These are phyloP conservation scores for Starmerella floricola DNA, from an alignment of 805 yeast genomes.

Conservation along the genomic window DNA sequence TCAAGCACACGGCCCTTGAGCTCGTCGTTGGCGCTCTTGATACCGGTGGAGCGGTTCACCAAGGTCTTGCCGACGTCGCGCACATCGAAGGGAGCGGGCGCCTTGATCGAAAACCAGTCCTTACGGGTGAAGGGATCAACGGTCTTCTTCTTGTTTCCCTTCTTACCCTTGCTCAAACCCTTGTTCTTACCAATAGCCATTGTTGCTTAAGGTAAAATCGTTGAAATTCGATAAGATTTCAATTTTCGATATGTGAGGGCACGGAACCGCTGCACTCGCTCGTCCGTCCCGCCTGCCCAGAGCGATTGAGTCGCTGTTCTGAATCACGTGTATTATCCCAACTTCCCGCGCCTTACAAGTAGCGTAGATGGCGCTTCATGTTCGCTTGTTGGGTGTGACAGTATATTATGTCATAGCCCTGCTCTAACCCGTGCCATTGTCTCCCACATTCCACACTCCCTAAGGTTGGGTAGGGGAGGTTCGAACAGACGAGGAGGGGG, in stretches of 20 bases:
- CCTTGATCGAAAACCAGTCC: conserved; percentile 98
- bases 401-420: too few relatives aligned
- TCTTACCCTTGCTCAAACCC: conserved; percentile 77
- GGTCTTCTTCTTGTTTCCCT: conserved; percentile 98
- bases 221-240: conserved; percentile 3
- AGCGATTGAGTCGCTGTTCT: not conserved
- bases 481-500: too few relatives aligned
- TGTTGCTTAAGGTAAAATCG: conserved; percentile 11
- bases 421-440: too few relatives aligned
- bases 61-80: conserved; percentile 98
- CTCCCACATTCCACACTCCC: too few relatives aligned
- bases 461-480: too few relatives aligned
- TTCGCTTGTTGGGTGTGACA: too few relatives aligned
- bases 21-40: conserved; percentile 93
- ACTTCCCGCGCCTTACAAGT: too few relatives aligned
- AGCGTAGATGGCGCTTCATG: too few relatives aligned
- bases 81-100: conserved; percentile 97
- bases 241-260: conserved; percentile 4
- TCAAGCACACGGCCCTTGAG: conserved; percentile 96
- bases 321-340: too few relatives aligned
- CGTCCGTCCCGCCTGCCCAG: not conserved
- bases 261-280: not conserved
- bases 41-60: conserved; percentile 97
- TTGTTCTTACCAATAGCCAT: conserved; percentile 86
- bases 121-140: conserved; percentile 99